Evolutionary conservation across 2,329 filamentous ascomycete species (phyloP), one percentile per base, ranked within the genome.

Genomic region (Microcyclospora pomicola): DNA sequence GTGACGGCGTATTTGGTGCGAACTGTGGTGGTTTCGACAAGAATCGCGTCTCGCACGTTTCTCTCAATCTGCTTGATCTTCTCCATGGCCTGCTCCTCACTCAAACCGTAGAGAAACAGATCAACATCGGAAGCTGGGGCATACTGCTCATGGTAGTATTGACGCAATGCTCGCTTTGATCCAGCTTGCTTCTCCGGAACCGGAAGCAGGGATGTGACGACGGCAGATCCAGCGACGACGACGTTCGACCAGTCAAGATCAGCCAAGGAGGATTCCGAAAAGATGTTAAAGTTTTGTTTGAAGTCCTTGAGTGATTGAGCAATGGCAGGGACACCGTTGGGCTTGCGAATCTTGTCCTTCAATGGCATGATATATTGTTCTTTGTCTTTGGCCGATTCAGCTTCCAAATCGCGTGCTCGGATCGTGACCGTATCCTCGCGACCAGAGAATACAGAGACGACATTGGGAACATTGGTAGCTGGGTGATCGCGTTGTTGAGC

Each of bases 1-100:
- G 85, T 92, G 40, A 93, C 77, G 9, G 84, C 81, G 52, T 92
- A 81, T 64, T 88, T 92, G 13, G 85, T 92, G 28, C 85, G 73
- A 33, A 93, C 75, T 0, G 82, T 83, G 0, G 83, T 88, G 1
- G 81, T 83, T 59, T 93, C 84, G n/a, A 77, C 73, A 15, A 92
- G 66, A 37, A 92, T 78, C 3, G 80, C 76, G 59, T 91, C 80
- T 33, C 75, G 75, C 47, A 93, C 71, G n/a, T 67, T 70, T 15
- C 67, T 62, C 57, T 93, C 85, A 42, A 93, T 88, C 47, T 83
- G 67, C 53, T 80, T 80, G 59, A 92, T 91, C 65, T 92, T 91
- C 51, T 85, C 76, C 13, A 86, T 65, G 1, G 82, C 84, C 53
- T 87, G 66, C 34, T 85, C 74, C 49, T 91, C 82, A 7, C 69